Evolutionary conservation across 1,284 basidiomycete species (phyloP), one percentile per base, ranked within the genome.

Genomic region (Erythrobasidium hasegawianum): DNA sequence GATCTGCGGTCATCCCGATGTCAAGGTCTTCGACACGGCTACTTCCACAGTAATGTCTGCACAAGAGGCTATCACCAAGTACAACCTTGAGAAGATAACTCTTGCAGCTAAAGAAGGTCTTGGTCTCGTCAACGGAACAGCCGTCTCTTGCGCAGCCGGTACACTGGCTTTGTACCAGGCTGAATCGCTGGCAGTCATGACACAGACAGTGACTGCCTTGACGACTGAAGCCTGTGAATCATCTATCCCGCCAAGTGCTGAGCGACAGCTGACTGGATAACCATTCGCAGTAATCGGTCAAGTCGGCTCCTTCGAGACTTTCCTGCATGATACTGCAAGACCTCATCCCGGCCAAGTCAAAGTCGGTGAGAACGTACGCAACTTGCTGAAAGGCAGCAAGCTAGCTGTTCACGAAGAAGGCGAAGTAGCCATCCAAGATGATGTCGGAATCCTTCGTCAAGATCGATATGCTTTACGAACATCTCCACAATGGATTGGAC

Each of bases 291-390:
- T 74, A 69, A 77, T 84, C 50, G 89, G 89, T 5, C 83, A 85
- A 20, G 83, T 83, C 52, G 86, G 82, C 10, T 87, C 85, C 0
- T 90, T 88, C 75, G 85, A 86, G 72, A 83, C 86, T 1, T 93
- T 94, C 79, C 89, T 93, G 67, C 86, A 88, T 75, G 81, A 84
- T 64, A 79, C 84, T 45, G 85, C 87, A 14, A 84, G 90, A 27
- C 90, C 90, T n/a, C 90, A 93, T 75, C 87, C 89, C 1, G 90
- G 90, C 54, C 90, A 92, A 79, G 81, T 90, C 60, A 87, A 90
- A 75, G 83, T 82, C 0, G 88, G 87, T 1, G 83, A 80, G 69
- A 83, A 84, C 64, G 83, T 92, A 59, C 83, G 83, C 79, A 79
- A 84, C 59, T 79, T 90, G 27, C 81, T 93, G 8, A 81, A 84